Conservation (phyloP, 345 rosid genomes). For the Citrus sinensis region DVS_A1.0 CM039166.1:19963501-19964000, state of each 20-base stretch:
- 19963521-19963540: constrained; percentile 95
- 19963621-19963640: constrained; percentile 2
- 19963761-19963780: constrained; percentile 90
- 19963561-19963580: constrained; percentile 81
- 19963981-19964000: constrained; percentile 83
- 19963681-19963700: constrained; percentile 77
- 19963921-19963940: constrained; percentile 95
- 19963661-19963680: constrained; percentile 18
- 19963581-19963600: constrained; percentile 99
- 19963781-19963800: constrained; percentile 92
- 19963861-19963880: not conserved
- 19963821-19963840: constrained; percentile 89
- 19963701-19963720: constrained; percentile 90
- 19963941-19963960: constrained; percentile 82
- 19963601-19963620: constrained; percentile 56
- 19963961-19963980: constrained; percentile 94
- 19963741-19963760: constrained; percentile 99
- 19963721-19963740: constrained; percentile 95
- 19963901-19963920: constrained; percentile 61
- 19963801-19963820: constrained; percentile 98
- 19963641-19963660: constrained; percentile 6
- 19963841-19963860: constrained; percentile 12
- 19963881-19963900: constrained; percentile 10
- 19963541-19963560: constrained; percentile 98
- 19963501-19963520: not conserved